These are phyloP conservation scores for Dactylis glomerata DNA, from an alignment of 176 grass and related monocot genomes.

Conservation along the genomic window DNA sequence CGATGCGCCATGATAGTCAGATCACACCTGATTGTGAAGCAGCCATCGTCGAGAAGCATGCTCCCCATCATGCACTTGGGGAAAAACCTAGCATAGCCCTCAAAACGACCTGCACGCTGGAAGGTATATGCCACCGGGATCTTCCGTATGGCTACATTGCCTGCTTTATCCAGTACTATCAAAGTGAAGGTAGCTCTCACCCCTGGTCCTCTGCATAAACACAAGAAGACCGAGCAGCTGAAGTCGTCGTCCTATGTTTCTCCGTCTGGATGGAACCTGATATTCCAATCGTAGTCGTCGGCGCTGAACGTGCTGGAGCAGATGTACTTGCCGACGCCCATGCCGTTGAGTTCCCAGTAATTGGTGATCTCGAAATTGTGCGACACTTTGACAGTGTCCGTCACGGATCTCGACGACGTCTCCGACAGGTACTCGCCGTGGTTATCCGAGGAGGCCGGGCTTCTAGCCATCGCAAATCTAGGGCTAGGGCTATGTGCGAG, in stretches of 20 bases:
- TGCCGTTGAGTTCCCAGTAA: neutral
- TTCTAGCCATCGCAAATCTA: neutral
- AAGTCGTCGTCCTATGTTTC: fast-evolving
- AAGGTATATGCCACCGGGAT: neutral
- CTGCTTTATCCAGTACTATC: neutral
- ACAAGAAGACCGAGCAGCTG: neutral
- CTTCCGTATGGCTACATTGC: neutral
- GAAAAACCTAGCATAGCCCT: neutral
- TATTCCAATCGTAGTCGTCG: neutral
- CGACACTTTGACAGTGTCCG: neutral
- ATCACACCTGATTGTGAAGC: constrained; percentile 11
- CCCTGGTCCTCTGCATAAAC: neutral
- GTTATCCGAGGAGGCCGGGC: neutral
- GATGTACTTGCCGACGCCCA: neutral
- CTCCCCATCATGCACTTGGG: neutral
- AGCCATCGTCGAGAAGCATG: neutral
- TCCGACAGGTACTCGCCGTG: neutral
- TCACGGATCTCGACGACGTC: neutral
- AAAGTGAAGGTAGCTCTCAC: neutral
- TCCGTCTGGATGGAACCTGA: neutral
- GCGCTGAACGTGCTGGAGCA: constrained; percentile 1
- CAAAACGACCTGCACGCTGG: too few species aligned
- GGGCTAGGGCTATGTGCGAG: neutral
- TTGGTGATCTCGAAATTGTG: neutral
- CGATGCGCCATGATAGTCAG: neutral